phyloP scores from a whole-genome alignment of 495 filamentous ascomycete genomes.

The Terfezia claveryi region DNA sequence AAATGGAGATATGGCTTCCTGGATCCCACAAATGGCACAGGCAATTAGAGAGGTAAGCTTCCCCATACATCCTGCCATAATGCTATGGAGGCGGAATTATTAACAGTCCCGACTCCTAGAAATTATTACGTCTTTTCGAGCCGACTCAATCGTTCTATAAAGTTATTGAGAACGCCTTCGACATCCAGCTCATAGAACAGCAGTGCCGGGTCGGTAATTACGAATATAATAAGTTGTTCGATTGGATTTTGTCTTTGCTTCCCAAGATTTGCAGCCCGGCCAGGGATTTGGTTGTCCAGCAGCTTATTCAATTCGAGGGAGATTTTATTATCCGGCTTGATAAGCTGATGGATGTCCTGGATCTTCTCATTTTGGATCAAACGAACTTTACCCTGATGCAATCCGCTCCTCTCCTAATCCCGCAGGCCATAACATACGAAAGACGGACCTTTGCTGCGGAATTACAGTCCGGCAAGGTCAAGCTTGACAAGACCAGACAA shows the following conservation, averaged over 20 bases:
- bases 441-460: constrained; percentile 49
- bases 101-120: constrained; percentile 38
- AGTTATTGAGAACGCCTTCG: constrained; percentile 66
- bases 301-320: constrained; percentile 48
- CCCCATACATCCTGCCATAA: neutral
- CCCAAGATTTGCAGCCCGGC: constrained; percentile 86
- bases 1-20: constrained; percentile 42
- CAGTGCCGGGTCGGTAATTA: constrained; percentile 67
- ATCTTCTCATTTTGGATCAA: constrained; percentile 82
- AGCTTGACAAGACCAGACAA: constrained; percentile 39
- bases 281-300: constrained; percentile 64
- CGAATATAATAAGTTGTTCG: constrained; percentile 84
- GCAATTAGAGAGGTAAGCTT: constrained; percentile 9
- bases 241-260: constrained; percentile 69
- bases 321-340: constrained; percentile 70
- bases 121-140: constrained; percentile 60
- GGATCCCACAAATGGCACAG: constrained; percentile 69
- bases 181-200: constrained; percentile 48
- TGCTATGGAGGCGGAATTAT: neutral
- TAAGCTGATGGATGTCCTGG: constrained; percentile 51
- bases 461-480: constrained; percentile 33
- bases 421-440: constrained; percentile 65
- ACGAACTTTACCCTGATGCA: constrained; percentile 78
- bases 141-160: constrained; percentile 61
- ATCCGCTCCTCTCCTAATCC: constrained; percentile 57